Conservation (phyloP, 345 rosid genomes). For the Brassica carinata region DNA sequence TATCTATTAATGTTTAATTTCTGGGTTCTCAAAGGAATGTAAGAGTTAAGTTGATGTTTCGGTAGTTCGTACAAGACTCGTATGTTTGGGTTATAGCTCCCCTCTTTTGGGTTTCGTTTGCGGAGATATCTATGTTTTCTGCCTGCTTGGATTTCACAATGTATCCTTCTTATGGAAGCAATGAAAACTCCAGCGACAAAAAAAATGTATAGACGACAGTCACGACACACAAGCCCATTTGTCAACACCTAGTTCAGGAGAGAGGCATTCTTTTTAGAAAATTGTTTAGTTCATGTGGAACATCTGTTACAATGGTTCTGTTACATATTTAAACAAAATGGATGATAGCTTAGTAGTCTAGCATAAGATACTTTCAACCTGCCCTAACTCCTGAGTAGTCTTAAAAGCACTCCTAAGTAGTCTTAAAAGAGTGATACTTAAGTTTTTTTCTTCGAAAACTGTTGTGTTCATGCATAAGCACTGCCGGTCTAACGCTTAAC, state of each 20-base stretch:
- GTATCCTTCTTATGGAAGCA: too few species aligned
- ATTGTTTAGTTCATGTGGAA: not conserved
- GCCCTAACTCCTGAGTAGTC: not conserved
- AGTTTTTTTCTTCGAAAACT: not conserved
- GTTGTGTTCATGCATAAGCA: not conserved
- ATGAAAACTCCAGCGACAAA: too few species aligned
- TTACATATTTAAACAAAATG: not conserved
- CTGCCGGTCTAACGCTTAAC: too few species aligned
- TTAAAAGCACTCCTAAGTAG: not conserved
- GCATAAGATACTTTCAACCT: not conserved
- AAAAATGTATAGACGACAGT: too few species aligned
- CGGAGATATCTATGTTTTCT: too few species aligned
- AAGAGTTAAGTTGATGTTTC: too few species aligned
- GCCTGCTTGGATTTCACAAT: too few species aligned
- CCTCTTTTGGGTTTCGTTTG: too few species aligned
- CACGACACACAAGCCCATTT: not conserved
- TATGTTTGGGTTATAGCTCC: too few species aligned
- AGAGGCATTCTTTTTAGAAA: not conserved
- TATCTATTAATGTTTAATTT: too few species aligned
- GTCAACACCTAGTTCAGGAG: not conserved
- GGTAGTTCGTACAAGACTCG: too few species aligned
- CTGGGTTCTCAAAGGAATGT: too few species aligned
- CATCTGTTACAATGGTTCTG: not conserved
- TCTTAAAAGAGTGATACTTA: not conserved
- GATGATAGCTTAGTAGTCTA: not conserved